phyloP scores from a whole-genome alignment of 495 filamentous ascomycete genomes.

The Emericellopsis terricola region DNA sequence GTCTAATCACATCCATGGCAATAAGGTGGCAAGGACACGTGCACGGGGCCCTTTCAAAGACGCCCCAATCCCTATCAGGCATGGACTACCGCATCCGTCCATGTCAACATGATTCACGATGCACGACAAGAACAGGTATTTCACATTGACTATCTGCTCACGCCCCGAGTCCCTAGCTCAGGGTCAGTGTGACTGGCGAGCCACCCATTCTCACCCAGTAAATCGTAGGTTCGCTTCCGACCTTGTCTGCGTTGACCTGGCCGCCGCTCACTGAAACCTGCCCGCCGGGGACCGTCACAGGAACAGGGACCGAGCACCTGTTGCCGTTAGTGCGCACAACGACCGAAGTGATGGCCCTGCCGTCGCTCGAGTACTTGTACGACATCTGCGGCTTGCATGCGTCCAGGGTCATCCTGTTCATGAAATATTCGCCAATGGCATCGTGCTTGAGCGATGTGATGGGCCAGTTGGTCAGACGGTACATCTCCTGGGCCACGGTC shows the following conservation, averaged over 20 bases:
- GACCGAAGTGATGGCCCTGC: slow-evolving; percentile 27
- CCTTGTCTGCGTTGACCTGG: slow-evolving; percentile 28
- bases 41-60: no score
- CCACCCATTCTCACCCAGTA: slow-evolving; percentile 39
- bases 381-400: slow-evolving; percentile 30
- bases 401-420: slow-evolving; percentile 34
- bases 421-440: slow-evolving; percentile 32
- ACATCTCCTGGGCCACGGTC: slow-evolving; percentile 35
- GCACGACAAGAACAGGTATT: no score
- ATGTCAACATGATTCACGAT: no score
- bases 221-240: slow-evolving; percentile 39
- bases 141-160: no score
- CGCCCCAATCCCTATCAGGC: no score
- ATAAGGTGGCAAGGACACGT: no score
- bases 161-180: no score
- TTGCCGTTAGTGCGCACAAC: slow-evolving; percentile 32
- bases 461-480: slow-evolving; percentile 39
- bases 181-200: slow-evolving; percentile 29
- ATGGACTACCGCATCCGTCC: no score
- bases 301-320: slow-evolving; percentile 32
- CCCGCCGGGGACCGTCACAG: slow-evolving; percentile 34
- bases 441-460: slow-evolving; percentile 36
- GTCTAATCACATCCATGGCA: no score
- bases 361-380: slow-evolving; percentile 20
- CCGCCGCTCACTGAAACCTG: slow-evolving; percentile 19